Base-by-base conservation (phyloP, 345 rosid genomes). In the Bruguiera parviflora region DNA sequence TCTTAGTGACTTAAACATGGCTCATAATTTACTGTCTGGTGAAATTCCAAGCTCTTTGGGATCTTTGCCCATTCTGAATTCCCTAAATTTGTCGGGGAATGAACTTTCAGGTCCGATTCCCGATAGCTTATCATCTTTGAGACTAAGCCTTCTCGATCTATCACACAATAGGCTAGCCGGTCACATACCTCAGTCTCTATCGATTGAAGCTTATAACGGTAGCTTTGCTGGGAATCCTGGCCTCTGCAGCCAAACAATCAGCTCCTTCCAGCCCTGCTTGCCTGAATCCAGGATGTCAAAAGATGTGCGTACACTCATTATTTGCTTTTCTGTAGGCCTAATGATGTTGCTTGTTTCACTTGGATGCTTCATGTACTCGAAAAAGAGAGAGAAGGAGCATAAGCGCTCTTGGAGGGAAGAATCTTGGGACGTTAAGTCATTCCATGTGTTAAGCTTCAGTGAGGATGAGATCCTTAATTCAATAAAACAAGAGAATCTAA, bases 391-490 rank as follows among this genome's bases (percentile, higher is more conserved):
- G 32, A 89, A 79, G 80, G 81, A 84, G 46, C 77, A 73, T 0
- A 76, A 77, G 10, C 82, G 78, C 58, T 85, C 89, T 7, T 73
- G 89, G 64, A 89, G 80, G 82, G 88, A 82, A 49, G 91, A 84
- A 71, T 86, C 91, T 22, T 94, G 98, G 98, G 85, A 86, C 63
- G 80, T 94, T 29, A 88, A 87, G 78, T 81, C 96, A 1, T 94
- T 88, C 80, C 92, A 89, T 8, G 80, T 82, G 67, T 70, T 94
- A 63, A 86, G 74, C 70, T 87, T 91, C 64, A 73, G 83, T 0
- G 93, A 94, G 80, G 90, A 87, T 39, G 96, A 89, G 76, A 89
- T 94, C 81, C 81, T 91, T 4, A 91, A 90, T 81, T 85, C 98
- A 8, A 89, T 94, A 63, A 88, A 87, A 72, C 87, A 82, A 63